These are phyloP conservation scores for Coemansia sp. DNA, from an alignment of 192 early-diverging fungal species.

Conservation along the genomic window DNA sequence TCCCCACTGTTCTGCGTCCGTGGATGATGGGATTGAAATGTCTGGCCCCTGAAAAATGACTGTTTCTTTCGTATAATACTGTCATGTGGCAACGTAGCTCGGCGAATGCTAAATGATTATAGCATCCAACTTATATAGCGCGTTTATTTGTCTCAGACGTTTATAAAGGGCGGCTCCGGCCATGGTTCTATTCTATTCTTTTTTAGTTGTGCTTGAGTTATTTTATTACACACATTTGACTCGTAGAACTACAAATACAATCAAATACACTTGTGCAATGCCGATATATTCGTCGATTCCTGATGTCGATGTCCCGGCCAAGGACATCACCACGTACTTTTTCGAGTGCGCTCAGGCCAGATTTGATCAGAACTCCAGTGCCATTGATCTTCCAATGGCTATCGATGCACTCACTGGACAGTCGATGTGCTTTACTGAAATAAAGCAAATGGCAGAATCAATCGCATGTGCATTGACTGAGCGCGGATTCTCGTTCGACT, in stretches of 20 bases:
- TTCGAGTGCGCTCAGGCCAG: slow-evolving; percentile 27
- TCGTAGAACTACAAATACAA: too few species aligned
- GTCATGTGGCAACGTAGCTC: too few species aligned
- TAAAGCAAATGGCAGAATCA: slow-evolving; percentile 11
- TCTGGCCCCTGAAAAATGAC: slow-evolving; percentile 1
- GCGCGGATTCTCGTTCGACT: slow-evolving; percentile 10
- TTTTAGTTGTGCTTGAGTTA: too few species aligned
- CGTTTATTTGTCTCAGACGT: too few species aligned
- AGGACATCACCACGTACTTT: slow-evolving; percentile 31
- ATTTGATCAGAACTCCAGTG: background rate
- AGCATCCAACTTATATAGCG: too few species aligned
- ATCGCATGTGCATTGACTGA: slow-evolving; percentile 14
- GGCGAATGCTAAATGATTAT: too few species aligned
- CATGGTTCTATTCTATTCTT: too few species aligned
- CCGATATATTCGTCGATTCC: slow-evolving; percentile 33
- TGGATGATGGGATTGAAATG: slow-evolving; percentile 63
- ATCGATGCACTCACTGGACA: slow-evolving; percentile 15
- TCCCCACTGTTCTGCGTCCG: slow-evolving; percentile 70
- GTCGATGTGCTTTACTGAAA: slow-evolving; percentile 19
- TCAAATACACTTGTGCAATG: slow-evolving; percentile 20
- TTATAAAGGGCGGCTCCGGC: too few species aligned
- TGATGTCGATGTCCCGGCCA: slow-evolving; percentile 16
- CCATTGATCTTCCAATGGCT: slow-evolving; percentile 6
- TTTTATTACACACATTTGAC: too few species aligned
- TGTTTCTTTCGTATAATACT: too few species aligned